A percentile compares a stretch with the other conserved stretches of the same genome.
Evolutionary conservation across 176 grass and related monocot genomes (phyloP).

Genomic region (Lolium perenne): DNA sequence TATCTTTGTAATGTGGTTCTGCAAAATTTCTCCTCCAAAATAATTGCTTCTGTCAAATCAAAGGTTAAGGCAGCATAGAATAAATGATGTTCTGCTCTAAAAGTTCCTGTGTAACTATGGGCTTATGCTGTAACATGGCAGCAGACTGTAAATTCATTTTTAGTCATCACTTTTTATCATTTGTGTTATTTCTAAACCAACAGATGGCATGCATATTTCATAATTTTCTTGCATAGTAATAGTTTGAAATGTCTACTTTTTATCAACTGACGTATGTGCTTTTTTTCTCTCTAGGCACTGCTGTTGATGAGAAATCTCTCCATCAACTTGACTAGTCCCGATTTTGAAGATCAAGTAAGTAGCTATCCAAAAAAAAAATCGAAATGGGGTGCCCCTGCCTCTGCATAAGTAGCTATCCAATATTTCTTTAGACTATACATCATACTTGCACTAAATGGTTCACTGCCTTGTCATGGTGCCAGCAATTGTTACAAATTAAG

Average conservation of each 20-base stretch:
- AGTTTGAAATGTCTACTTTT: slow-evolving; percentile 31
- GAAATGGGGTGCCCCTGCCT: too few species aligned
- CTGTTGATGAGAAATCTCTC: slow-evolving; percentile 97
- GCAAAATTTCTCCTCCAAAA: slow-evolving; percentile 30
- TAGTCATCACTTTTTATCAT: slow-evolving; percentile 16
- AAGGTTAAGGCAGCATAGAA: slow-evolving; percentile 1
- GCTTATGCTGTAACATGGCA: slow-evolving; percentile 18
- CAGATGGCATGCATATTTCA: slow-evolving; percentile 17
- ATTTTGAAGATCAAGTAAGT: slow-evolving; percentile 99
- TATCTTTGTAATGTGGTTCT: neutral
- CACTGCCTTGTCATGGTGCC: slow-evolving; percentile 6
- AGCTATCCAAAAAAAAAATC: slow-evolving; percentile 38
- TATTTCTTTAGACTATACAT: slow-evolving; percentile 12
- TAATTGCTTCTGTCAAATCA: slow-evolving; percentile 20
- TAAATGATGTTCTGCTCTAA: slow-evolving; percentile 6
- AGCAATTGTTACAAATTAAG: slow-evolving; percentile 18
- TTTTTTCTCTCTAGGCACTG: slow-evolving; percentile 66
- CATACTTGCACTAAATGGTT: slow-evolving; percentile 33
- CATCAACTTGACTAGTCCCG: slow-evolving; percentile 92
- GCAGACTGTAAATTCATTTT: slow-evolving; percentile 12
- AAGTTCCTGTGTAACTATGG: neutral
- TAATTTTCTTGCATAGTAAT: slow-evolving; percentile 3
- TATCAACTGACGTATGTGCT: slow-evolving; percentile 23
- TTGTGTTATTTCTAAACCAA: slow-evolving; percentile 30
- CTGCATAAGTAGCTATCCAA: slow-evolving; percentile 62